phyloP scores from a whole-genome alignment of 495 filamentous ascomycete genomes.

The Echria macrotheca region DNA sequence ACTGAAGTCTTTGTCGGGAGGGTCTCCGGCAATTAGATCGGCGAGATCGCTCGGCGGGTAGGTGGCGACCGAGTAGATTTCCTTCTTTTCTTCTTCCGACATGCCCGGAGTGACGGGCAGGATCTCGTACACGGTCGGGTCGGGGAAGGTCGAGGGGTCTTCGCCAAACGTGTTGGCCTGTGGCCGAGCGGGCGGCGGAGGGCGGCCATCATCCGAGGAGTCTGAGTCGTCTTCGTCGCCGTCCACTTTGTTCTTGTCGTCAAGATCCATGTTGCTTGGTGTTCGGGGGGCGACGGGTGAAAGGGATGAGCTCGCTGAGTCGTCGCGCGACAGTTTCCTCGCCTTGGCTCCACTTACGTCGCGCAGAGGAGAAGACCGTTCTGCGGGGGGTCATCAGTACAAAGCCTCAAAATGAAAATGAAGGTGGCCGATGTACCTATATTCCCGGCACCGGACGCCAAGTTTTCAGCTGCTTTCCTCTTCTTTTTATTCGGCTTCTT shows the following conservation, averaged over 20 bases:
- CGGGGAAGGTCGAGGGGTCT: constrained; percentile 84
- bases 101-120: constrained; percentile 64
- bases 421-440: no score
- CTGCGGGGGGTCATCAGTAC: constrained; percentile 18
- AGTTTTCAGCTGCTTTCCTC: constrained; percentile 44
- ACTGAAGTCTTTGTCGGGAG: constrained; percentile 91
- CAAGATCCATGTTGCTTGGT: constrained; percentile 45
- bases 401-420: no score
- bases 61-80: constrained; percentile 77
- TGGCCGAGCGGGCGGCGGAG: constrained; percentile 68
- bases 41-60: constrained; percentile 77
- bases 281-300: constrained; percentile 49
- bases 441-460: constrained; percentile 63
- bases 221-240: constrained; percentile 52
- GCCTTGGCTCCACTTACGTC: constrained; percentile 34
- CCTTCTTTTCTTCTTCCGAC: constrained; percentile 72
- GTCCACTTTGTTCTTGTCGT: constrained; percentile 44
- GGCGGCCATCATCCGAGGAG: constrained; percentile 68
- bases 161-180: constrained; percentile 80
- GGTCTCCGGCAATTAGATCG: constrained; percentile 78
- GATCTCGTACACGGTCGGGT: constrained; percentile 94
- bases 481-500: constrained; percentile 54
- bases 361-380: constrained; percentile 43
- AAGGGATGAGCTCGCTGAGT: constrained; percentile 61
- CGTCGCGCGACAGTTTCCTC: constrained; percentile 45